A percentile compares a stretch with the other conserved stretches of the same genome.
Conservation (phyloP, 2,329 filamentous ascomycete genomes). For the Nemania diffusa region DNA sequence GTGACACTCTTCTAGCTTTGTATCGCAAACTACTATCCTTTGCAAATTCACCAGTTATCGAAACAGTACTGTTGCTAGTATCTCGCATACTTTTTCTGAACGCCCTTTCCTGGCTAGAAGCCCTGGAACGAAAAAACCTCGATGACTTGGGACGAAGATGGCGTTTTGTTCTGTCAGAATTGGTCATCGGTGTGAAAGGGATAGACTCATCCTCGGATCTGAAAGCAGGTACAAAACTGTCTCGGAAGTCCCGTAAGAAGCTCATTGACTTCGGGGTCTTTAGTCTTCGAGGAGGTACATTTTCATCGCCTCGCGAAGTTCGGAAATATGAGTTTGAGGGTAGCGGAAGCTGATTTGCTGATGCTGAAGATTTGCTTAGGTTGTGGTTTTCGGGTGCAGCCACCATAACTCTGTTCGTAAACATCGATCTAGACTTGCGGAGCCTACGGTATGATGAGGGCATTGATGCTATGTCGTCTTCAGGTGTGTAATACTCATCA, state of each 20-base stretch:
- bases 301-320: slow-evolving; percentile 42
- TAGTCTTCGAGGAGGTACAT: slow-evolving; percentile 47
- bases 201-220: slow-evolving; percentile 20
- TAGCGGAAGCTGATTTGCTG: slow-evolving; percentile 29
- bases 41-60: slow-evolving; percentile 28
- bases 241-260: slow-evolving; percentile 55
- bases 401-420: slow-evolving; percentile 49
- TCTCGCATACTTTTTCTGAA: slow-evolving; percentile 61
- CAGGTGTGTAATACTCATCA: slow-evolving; percentile 58
- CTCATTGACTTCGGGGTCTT: slow-evolving; percentile 66
- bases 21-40: slow-evolving; percentile 56
- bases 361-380: slow-evolving; percentile 21
- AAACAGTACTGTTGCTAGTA: slow-evolving; percentile 57
- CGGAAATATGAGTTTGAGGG: slow-evolving; percentile 3
- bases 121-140: slow-evolving; percentile 56
- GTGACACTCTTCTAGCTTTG: slow-evolving; percentile 71
- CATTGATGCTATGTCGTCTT: slow-evolving; percentile 60
- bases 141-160: slow-evolving; percentile 55
- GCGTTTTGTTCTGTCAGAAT: slow-evolving; percentile 17
- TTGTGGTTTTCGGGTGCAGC: slow-evolving; percentile 23
- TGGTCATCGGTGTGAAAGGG: slow-evolving; percentile 1
- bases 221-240: slow-evolving; percentile 11
- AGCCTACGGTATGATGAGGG: slow-evolving; percentile 61
- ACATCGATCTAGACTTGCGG: slow-evolving; percentile 67
- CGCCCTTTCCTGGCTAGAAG: slow-evolving; percentile 49